These are phyloP conservation scores for Trypanosoma platydactyli DNA, from an alignment of 208 protist species.

Conservation along the genomic window DNA sequence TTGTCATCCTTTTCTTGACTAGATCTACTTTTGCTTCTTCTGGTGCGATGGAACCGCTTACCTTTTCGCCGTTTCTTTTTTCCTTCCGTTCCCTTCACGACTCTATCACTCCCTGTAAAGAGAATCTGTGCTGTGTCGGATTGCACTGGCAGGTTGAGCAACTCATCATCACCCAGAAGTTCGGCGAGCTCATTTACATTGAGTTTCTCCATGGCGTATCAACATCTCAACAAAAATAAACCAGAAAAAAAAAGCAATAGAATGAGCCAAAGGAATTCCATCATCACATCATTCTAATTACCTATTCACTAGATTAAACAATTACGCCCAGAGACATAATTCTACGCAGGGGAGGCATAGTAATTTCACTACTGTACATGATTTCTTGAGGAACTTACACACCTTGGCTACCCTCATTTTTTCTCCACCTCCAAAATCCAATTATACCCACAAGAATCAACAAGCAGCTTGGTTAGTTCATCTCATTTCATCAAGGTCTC, in stretches of 20 bases:
- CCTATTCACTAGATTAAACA: not conserved
- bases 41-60: not conserved
- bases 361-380: not conserved
- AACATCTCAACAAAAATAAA: slow-evolving; percentile 10
- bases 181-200: slow-evolving; percentile 74
- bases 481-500: too few species aligned
- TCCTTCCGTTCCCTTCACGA: slow-evolving; percentile 1
- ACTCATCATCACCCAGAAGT: slow-evolving; percentile 40
- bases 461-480: too few species aligned
- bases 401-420: too few species aligned
- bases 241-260: slow-evolving; percentile 29
- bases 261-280: slow-evolving; percentile 18
- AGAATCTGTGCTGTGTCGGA: not conserved
- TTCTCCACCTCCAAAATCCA: too few species aligned
- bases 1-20: slow-evolving; percentile 27
- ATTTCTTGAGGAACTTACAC: too few species aligned
- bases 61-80: slow-evolving; percentile 17
- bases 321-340: too few species aligned
- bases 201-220: slow-evolving; percentile 37
- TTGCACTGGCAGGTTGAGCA: slow-evolving; percentile 9
- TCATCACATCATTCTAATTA: not conserved
- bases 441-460: too few species aligned
- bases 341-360: not conserved
- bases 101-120: not conserved
- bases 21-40: slow-evolving; percentile 28